Evolutionary conservation across 148 eudicot species (phyloP).

Genomic region (Rheum nobile): DNA sequence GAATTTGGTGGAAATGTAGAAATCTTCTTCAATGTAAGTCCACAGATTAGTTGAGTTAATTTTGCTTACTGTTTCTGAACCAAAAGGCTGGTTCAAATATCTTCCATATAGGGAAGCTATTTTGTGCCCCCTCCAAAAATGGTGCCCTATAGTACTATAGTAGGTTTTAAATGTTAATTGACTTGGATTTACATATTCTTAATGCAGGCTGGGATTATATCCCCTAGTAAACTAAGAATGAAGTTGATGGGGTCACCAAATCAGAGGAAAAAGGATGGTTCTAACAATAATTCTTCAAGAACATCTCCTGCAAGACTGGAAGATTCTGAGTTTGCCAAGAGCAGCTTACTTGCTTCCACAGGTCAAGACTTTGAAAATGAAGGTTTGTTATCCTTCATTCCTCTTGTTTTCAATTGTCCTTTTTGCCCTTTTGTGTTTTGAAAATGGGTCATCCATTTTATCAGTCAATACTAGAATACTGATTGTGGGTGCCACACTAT

Average conservation of each 20-base stretch:
- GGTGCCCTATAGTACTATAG: too few relatives aligned
- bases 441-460: background rate
- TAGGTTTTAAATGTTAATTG: too few relatives aligned
- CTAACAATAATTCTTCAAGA: conserved; percentile 65
- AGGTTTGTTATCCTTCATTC: conserved; percentile 25
- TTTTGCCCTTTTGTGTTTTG: background rate
- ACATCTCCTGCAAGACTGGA: conserved; percentile 64
- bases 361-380: conserved; percentile 43
- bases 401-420: background rate
- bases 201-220: conserved; percentile 55
- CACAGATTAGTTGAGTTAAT: too few relatives aligned
- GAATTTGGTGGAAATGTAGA: background rate
- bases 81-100: background rate
- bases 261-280: conserved; percentile 64
- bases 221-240: conserved; percentile 92
- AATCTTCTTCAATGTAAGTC: too few relatives aligned
- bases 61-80: too few relatives aligned
- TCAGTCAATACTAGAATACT: background rate
- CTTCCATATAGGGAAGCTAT: background rate
- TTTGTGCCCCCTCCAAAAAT: background rate
- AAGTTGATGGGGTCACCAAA: conserved; percentile 60
- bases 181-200: background rate
- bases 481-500: background rate
- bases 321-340: conserved; percentile 50
- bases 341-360: conserved; percentile 48